Conservation (phyloP, 345 rosid species). For the Citrus inodora region DNA sequence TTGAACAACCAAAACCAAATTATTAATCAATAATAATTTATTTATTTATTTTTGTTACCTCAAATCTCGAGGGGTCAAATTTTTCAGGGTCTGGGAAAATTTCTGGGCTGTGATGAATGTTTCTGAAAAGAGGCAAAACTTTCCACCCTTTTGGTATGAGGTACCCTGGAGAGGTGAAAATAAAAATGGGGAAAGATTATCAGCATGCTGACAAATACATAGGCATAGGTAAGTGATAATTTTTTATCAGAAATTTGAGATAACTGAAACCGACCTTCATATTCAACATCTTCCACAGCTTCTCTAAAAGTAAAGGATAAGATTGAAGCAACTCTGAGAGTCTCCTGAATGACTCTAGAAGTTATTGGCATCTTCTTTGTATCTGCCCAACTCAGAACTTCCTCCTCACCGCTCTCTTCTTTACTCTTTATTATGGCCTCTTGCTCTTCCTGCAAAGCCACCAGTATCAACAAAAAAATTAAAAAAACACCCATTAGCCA, state of each 20-base stretch:
- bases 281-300: constrained; percentile 87
- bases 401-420: constrained; percentile 35
- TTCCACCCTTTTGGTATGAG: constrained; percentile 97
- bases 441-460: constrained; percentile 61
- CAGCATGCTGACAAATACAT: background rate
- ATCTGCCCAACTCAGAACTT: constrained; percentile 54
- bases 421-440: constrained; percentile 46
- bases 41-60: constrained; percentile 37
- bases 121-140: constrained; percentile 81
- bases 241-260: constrained; percentile 1
- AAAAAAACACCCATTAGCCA: constrained; percentile 3
- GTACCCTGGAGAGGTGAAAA: constrained; percentile 47
- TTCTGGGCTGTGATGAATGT: constrained; percentile 79
- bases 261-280: constrained; percentile 47
- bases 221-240: background rate
- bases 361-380: constrained; percentile 78
- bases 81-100: constrained; percentile 59
- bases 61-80: constrained; percentile 86
- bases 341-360: constrained; percentile 78
- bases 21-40: background rate
- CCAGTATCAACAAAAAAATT: background rate
- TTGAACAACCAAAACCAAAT: background rate
- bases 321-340: constrained; percentile 76
- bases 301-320: constrained; percentile 89
- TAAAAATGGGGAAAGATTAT: background rate